These are phyloP conservation scores for Candida namnaoensis DNA, from an alignment of 805 yeast species.

Conservation along the genomic window DNA sequence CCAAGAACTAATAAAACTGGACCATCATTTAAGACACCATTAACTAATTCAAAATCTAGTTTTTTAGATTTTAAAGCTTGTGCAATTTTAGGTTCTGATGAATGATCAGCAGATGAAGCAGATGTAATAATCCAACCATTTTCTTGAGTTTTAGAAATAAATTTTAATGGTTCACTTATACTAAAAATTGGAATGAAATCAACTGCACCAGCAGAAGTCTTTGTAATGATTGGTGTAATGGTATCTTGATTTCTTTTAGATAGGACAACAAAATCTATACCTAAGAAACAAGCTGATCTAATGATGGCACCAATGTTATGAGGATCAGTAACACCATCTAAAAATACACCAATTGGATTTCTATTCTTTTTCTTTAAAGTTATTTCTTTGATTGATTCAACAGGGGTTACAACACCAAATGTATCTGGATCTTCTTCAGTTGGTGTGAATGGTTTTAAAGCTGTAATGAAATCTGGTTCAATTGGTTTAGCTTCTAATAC, in stretches of 20 bases:
- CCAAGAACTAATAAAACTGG: constrained; percentile 77
- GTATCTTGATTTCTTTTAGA: constrained; percentile 68
- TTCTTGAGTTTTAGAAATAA: constrained; percentile 44
- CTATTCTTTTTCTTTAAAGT: constrained; percentile 12
- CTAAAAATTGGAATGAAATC: constrained; percentile 62
- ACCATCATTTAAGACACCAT: constrained; percentile 29
- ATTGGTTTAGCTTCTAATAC: constrained; percentile 62
- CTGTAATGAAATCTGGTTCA: constrained; percentile 19
- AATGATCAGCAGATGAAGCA: constrained; percentile 32
- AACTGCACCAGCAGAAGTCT: constrained; percentile 78
- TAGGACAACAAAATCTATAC: constrained; percentile 69
- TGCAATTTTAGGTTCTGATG: constrained; percentile 17
- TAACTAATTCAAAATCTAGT: constrained; percentile 33
- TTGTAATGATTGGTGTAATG: constrained; percentile 68
- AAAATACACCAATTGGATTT: constrained; percentile 61
- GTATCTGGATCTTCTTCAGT: not conserved
- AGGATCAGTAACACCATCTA: constrained; percentile 80
- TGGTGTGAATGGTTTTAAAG: not conserved
- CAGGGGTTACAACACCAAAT: not conserved
- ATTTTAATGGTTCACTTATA: constrained; percentile 47
- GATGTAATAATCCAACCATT: constrained; percentile 68
- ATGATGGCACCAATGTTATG: constrained; percentile 82
- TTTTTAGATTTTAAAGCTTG: constrained; percentile 22
- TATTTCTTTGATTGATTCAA: constrained; percentile 10
- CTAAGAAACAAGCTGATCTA: constrained; percentile 72